These are phyloP conservation scores for Kwoniella shandongensis DNA, from an alignment of 768 basidiomycete genomes.

Conservation along the genomic window DNA sequence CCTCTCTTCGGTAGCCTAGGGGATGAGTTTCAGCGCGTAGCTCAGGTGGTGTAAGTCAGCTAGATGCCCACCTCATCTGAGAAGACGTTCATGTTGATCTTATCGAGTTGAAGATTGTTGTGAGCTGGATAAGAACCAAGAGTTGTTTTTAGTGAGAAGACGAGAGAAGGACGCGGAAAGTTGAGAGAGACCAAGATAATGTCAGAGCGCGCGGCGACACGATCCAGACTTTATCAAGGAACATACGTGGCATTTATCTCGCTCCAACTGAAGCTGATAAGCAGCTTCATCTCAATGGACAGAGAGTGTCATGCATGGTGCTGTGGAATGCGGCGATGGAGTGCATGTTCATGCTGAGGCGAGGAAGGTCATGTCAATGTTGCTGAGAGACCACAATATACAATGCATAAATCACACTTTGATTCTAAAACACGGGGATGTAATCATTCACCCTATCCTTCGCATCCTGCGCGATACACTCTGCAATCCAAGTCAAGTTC, in stretches of 20 bases:
- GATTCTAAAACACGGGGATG: slow-evolving; percentile 60
- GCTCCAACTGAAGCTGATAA: too few relatives aligned
- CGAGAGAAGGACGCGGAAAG: slow-evolving; percentile 13
- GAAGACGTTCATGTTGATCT: slow-evolving; percentile 42
- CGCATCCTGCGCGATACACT: slow-evolving; percentile 97
- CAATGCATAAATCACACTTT: neutral
- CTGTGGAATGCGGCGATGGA: too few relatives aligned
- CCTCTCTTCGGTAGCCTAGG: slow-evolving; percentile 69
- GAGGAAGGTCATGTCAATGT: too few relatives aligned
- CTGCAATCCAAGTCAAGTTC: slow-evolving; percentile 67
- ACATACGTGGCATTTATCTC: too few relatives aligned
- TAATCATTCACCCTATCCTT: slow-evolving; percentile 93
- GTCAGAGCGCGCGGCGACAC: too few relatives aligned
- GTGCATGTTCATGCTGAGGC: too few relatives aligned
- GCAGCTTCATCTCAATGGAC: too few relatives aligned
- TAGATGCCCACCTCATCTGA: slow-evolving; percentile 37
- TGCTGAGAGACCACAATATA: too few relatives aligned
- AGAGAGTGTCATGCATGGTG: too few relatives aligned
- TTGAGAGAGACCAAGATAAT: neutral
- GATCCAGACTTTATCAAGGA: too few relatives aligned
- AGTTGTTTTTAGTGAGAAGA: neutral
- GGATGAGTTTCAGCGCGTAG: neutral
- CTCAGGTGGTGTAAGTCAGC: neutral
- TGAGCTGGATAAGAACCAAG: neutral
- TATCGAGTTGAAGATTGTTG: neutral